phyloP scores from a whole-genome alignment of 2,329 filamentous ascomycete genomes.

The Salinomyces thailandicus region DNA sequence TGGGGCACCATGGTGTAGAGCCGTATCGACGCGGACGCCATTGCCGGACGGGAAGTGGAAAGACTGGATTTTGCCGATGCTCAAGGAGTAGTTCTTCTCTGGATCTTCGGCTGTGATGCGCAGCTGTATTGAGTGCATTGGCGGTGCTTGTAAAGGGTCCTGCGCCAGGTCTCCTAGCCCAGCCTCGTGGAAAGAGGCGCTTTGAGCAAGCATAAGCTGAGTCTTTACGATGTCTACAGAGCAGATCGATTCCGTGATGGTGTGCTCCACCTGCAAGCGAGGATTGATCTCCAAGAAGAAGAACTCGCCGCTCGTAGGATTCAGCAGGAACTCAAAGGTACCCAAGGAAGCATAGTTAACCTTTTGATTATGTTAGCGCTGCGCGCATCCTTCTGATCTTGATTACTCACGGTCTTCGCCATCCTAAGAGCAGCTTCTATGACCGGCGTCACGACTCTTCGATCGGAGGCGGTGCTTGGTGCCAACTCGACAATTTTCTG shows the following conservation, averaged over 20 bases:
- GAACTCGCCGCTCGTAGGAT: conserved; percentile 38
- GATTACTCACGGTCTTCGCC: conserved; percentile 34
- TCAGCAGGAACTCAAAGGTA: conserved; percentile 55
- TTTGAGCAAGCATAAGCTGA: conserved; percentile 46
- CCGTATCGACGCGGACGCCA: conserved; percentile 48
- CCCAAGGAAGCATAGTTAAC: conserved; percentile 49
- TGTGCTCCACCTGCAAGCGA: conserved; percentile 52
- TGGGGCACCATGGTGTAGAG: conserved; percentile 35
- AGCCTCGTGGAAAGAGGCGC: conserved; percentile 28
- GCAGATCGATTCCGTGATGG: conserved; percentile 48
- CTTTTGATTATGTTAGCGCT: conserved; percentile 14
- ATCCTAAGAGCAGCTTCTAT: conserved; percentile 46
- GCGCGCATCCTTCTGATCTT: neutral
- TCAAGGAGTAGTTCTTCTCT: conserved; percentile 43
- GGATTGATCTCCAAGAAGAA: conserved; percentile 54
- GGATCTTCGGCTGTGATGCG: conserved; percentile 49
- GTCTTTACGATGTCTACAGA: conserved; percentile 44
- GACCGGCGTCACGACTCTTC: conserved; percentile 38
- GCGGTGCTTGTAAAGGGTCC: conserved; percentile 29
- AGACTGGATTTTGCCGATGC: conserved; percentile 48
- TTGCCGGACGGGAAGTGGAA: conserved; percentile 48
- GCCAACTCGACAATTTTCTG: conserved; percentile 53
- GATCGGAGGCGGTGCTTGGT: conserved; percentile 40
- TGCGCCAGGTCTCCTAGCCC: conserved; percentile 18
- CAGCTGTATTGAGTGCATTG: conserved; percentile 43